Conservation (phyloP, 495 filamentous ascomycete species). For the Aspergillus bertholletiae region DNA sequence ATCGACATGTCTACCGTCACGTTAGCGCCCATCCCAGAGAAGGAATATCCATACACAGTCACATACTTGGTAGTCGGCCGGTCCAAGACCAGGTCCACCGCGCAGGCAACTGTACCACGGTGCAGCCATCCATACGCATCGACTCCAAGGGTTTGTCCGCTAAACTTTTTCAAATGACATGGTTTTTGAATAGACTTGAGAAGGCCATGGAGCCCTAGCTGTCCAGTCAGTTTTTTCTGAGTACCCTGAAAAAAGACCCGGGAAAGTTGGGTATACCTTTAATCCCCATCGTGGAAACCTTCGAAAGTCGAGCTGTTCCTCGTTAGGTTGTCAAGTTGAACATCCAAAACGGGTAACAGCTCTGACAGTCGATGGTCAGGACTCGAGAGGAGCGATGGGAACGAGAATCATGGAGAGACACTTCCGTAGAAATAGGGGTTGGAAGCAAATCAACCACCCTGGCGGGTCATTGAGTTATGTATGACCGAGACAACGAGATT, state of each 20-base stretch:
- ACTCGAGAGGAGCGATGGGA: neutral
- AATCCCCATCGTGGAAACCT: slow-evolving; percentile 60
- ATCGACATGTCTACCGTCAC: slow-evolving; percentile 69
- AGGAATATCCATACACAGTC: neutral
- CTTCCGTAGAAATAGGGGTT: neutral
- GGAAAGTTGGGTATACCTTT: slow-evolving; percentile 48
- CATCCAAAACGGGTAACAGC: slow-evolving; percentile 17
- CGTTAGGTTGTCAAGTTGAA: slow-evolving; percentile 24
- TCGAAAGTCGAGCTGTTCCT: slow-evolving; percentile 31
- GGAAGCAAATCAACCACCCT: neutral
- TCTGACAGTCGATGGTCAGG: slow-evolving; percentile 6
- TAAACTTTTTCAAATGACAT: slow-evolving; percentile 79
- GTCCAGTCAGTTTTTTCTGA: neutral
- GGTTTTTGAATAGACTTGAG: slow-evolving; percentile 95
- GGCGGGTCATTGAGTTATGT: slow-evolving; percentile 5
- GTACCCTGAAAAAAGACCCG: neutral
- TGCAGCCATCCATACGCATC: slow-evolving; percentile 99
- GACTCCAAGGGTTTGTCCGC: slow-evolving; percentile 83
- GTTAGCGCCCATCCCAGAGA: neutral
- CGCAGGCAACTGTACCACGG: slow-evolving; percentile 85
- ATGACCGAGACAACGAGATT: slow-evolving; percentile 21
- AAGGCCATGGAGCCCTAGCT: slow-evolving; percentile 76
- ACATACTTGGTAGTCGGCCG: slow-evolving; percentile 80
- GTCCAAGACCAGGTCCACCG: slow-evolving; percentile 83
- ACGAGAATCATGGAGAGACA: slow-evolving; percentile 3